Evolutionary conservation across 345 rosid species (phyloP), one percentile per base, ranked within the genome.

Genomic region (Hevea brasiliensis): DNA sequence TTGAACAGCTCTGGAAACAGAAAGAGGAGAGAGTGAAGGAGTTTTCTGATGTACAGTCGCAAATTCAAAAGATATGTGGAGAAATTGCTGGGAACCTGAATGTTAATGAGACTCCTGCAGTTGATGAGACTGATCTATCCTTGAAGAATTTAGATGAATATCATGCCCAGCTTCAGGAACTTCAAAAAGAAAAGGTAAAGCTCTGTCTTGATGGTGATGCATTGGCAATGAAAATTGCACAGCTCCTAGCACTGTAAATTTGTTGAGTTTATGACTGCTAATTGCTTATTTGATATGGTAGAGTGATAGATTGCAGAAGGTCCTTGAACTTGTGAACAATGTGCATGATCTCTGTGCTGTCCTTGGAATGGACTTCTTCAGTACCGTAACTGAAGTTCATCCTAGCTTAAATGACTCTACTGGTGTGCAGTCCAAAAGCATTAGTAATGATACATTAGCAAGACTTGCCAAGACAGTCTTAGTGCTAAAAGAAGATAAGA

Each of bases 261-360:
- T 15, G 42, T 65, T 29, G 9, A 48, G 24, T 57, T 54, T 12
- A 23, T 68, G 18, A 50, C 23, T 17, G 40, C 65, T 80, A 59
- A 68, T 63, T 81, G 55, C 47, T 66, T 72, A 20, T 60, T 80
- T 77, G 8, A 65, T 72, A 74, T 78, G 59, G 69, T 79, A 95
- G 99, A 86, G 90, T 80, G 96, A 92, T 45, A 93, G 97, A 84
- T 80, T 95, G 79, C 96, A 78, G 68, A 91, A 92, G 82, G 98
- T 95, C 73, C 90, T 86, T 62, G 99, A 92, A 67, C 87, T 89
- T 74, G 99, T 92, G 67, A 89, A 92, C 80, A 89, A 86, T n/a
- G 97, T 92, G 74, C 99, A 92, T 83, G 97, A 91, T 83, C 92
- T 95, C 58, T 95, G 97, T 72, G 83, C 87, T 48, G 99, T 89